Conservation (phyloP, 352 stramenopile genomes). For the Aphanomyces invadans region DNA sequence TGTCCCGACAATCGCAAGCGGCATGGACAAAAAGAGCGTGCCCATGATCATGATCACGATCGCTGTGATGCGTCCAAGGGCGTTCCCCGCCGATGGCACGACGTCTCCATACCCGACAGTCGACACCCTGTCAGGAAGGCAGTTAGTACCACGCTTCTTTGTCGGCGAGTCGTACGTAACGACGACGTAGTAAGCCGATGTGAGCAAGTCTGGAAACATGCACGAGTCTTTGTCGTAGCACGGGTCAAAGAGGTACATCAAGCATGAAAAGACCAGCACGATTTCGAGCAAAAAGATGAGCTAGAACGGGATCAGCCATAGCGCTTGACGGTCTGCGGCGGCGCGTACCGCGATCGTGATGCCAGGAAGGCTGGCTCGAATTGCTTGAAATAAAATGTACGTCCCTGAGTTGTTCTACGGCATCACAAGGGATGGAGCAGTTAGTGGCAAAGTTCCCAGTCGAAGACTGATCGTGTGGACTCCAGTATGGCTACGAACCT, state of each 20-base stretch:
- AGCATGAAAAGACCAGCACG: constrained; percentile 67
- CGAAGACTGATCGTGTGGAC: too few species aligned
- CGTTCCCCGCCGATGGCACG: constrained; percentile 64
- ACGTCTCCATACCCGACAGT: constrained; percentile 77
- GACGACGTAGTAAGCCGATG: constrained; percentile 65
- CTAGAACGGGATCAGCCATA: constrained; percentile 1
- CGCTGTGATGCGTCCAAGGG: constrained; percentile 46
- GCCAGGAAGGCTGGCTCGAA: constrained; percentile 56
- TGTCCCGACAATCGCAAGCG: constrained; percentile 76
- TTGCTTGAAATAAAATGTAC: constrained; percentile 66
- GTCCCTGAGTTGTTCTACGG: constrained; percentile 62
- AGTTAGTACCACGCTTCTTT: background rate
- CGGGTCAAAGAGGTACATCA: constrained; percentile 76
- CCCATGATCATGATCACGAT: constrained; percentile 82
- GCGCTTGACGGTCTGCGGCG: too few species aligned
- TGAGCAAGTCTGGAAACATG: constrained; percentile 68
- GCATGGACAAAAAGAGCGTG: constrained; percentile 79
- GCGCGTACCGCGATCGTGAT: constrained; percentile 48
- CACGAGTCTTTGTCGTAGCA: constrained; percentile 51
- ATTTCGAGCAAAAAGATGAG: constrained; percentile 79
- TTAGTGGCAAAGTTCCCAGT: background rate
- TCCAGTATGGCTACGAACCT: too few species aligned
- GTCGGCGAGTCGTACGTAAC: constrained; percentile 31
- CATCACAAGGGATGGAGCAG: background rate
- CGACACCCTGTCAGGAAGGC: constrained; percentile 29